Evolutionary conservation across 495 filamentous ascomycete genomes (phyloP), one percentile per base, ranked within the genome.

Genomic region (Talaromyces trachyspermus): DNA sequence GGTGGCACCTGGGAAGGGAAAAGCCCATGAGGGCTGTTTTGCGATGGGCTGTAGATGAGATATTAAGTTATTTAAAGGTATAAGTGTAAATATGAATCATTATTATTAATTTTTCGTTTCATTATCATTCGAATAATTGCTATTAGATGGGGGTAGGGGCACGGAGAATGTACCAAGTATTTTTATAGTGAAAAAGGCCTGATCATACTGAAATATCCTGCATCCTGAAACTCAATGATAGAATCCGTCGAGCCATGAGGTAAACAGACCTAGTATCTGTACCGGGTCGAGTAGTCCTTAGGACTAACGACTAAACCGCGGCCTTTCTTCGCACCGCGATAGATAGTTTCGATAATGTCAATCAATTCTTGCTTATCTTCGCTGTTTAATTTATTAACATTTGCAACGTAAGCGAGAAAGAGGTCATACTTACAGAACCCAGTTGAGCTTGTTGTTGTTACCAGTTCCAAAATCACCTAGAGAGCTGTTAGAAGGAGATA

Each of bases 291-390:
- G 60, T 90, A 92, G 63, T 89, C 79, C 76, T 97, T 98, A 0
- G 92, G 92, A 54, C 89, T 95, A 48, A 97, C 90, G 25, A 96
- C 92, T 56, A 96, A 65, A 80, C 92, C 92, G 37, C 90, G 76
- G 1, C 92, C 92, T 70, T 97, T 98, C 78, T 94, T 95, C 3
- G 92, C 92, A 11, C 92, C 92, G 48, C 89, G 85, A 65, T 97
- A 98, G 49, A 98, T 90, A 11, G 90, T 95, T 69, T 98, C 94
- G 58, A 96, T 84, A 58, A 98, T 97, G 67, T 97, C 94, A 56
- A 98, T 97, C 58, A 98, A 66, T 69, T 98, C 92, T 64, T 98
- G 92, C 68, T 98, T 97, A 60, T 98, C 92, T 67, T 97, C 92
- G n/a, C 50, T 49, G 11, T 37, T 5, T 2, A 5, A 41, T 1